Evolutionary conservation across 2,329 filamentous ascomycete genomes (phyloP).

Genomic region (Trichoderma sp.): DNA sequence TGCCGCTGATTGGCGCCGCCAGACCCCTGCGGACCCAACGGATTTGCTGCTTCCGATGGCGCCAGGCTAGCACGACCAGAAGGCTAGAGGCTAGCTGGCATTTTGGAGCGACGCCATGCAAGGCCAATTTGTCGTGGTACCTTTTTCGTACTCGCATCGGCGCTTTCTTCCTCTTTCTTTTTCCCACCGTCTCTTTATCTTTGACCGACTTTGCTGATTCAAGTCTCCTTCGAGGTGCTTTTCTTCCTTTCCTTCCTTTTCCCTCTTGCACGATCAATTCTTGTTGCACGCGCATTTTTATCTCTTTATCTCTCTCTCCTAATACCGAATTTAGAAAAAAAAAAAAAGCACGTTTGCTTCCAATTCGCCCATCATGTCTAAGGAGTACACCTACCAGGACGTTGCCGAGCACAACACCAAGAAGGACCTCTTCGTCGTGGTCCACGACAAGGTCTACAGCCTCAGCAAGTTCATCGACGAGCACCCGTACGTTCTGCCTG

Average conservation of each 20-base stretch:
- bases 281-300: not conserved
- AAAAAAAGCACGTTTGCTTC: not conserved
- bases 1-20: conserved; percentile 35
- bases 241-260: not conserved
- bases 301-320: not conserved
- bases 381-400: conserved; percentile 75
- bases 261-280: not conserved
- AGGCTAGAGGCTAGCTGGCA: conserved; percentile 13
- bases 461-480: conserved; percentile 88
- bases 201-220: conserved; percentile 20
- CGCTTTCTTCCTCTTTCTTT: not conserved
- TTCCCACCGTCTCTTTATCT: conserved; percentile 21
- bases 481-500: conserved; percentile 71
- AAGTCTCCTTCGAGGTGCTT: conserved; percentile 2
- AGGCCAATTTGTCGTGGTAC: conserved; percentile 6
- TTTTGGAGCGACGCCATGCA: conserved; percentile 5
- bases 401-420: conserved; percentile 86
- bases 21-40: conserved; percentile 10
- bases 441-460: conserved; percentile 98
- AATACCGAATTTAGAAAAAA: not conserved
- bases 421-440: conserved; percentile 89
- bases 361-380: conserved; percentile 39
- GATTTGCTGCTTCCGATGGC: conserved; percentile 19
- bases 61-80: conserved; percentile 1
- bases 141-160: conserved; percentile 19